Conservation (phyloP, 805 yeast genomes). For the Kodamaea neixiangensis region DNA sequence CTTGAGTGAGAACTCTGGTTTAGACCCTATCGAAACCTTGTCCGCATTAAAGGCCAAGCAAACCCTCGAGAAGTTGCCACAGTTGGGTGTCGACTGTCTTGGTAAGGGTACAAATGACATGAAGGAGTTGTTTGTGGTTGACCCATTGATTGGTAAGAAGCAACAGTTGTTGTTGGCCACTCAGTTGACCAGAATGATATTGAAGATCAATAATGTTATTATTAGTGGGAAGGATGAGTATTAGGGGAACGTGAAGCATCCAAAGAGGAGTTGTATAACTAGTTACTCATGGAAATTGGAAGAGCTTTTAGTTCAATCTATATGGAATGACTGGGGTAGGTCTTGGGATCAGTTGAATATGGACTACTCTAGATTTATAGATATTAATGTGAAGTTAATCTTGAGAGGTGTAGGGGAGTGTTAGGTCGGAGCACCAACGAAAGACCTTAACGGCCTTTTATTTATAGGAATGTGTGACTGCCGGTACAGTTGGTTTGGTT, state of each 20-base stretch:
- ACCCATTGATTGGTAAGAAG: slow-evolving; percentile 95
- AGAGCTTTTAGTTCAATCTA: background rate
- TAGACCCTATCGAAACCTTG: slow-evolving; percentile 89
- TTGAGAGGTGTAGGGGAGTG: background rate
- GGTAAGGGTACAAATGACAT: slow-evolving; percentile 87
- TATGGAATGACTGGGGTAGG: background rate
- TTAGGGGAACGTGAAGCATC: slow-evolving; percentile 22
- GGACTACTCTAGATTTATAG: background rate
- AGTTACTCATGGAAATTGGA: background rate
- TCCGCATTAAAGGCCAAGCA: slow-evolving; percentile 84
- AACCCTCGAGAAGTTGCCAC: slow-evolving; percentile 65
- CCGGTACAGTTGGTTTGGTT: no score
- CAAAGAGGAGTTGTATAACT: background rate
- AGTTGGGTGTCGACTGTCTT: slow-evolving; percentile 91
- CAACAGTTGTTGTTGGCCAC: slow-evolving; percentile 95
- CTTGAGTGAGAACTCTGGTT: slow-evolving; percentile 95
- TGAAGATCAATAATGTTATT: slow-evolving; percentile 95
- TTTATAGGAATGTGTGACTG: no score
- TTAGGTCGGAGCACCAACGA: no score
- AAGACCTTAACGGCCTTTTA: no score
- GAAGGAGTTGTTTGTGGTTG: slow-evolving; percentile 92
- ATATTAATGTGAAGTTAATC: background rate
- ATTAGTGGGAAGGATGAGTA: slow-evolving; percentile 82
- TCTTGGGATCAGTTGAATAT: background rate
- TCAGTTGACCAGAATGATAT: slow-evolving; percentile 95